phyloP scores from a whole-genome alignment of 1,139 yeast genomes.

The Zygoascus hellenicus region DNA sequence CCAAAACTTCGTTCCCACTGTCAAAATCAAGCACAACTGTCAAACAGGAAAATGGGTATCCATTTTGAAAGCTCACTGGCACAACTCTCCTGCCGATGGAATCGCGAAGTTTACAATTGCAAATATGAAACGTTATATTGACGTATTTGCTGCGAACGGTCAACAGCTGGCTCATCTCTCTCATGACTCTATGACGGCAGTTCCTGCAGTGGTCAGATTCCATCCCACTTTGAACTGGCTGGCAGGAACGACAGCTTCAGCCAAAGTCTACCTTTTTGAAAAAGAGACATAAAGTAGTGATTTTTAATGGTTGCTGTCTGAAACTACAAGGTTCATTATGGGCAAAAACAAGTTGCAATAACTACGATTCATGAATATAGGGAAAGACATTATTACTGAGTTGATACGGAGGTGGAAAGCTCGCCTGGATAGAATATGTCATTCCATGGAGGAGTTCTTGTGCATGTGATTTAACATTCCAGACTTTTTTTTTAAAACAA shows the following conservation, averaged over 20 bases:
- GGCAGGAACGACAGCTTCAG: slow-evolving; percentile 91
- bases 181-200: slow-evolving; percentile 64
- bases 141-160: slow-evolving; percentile 72
- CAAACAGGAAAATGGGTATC: slow-evolving; percentile 97
- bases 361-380: too few relatives aligned
- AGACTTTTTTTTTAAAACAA: slow-evolving; percentile 40
- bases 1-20: slow-evolving; percentile 45
- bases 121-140: slow-evolving; percentile 84
- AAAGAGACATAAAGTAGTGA: too few relatives aligned
- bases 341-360: too few relatives aligned
- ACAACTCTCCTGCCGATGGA: slow-evolving; percentile 58
- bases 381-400: too few relatives aligned
- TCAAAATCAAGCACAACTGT: slow-evolving; percentile 75
- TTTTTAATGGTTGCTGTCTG: too few relatives aligned
- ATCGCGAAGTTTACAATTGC: slow-evolving; percentile 83
- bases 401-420: too few relatives aligned
- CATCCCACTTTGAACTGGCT: slow-evolving; percentile 88
- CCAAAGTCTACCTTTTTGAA: slow-evolving; percentile 59
- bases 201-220: slow-evolving; percentile 80
- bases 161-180: slow-evolving; percentile 68
- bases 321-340: too few relatives aligned
- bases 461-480: neutral
- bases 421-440: neutral
- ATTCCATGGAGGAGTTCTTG: too few relatives aligned
- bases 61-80: slow-evolving; percentile 84